phyloP scores from a whole-genome alignment of 805 yeast species.

The Clavispora asparagi region DNA sequence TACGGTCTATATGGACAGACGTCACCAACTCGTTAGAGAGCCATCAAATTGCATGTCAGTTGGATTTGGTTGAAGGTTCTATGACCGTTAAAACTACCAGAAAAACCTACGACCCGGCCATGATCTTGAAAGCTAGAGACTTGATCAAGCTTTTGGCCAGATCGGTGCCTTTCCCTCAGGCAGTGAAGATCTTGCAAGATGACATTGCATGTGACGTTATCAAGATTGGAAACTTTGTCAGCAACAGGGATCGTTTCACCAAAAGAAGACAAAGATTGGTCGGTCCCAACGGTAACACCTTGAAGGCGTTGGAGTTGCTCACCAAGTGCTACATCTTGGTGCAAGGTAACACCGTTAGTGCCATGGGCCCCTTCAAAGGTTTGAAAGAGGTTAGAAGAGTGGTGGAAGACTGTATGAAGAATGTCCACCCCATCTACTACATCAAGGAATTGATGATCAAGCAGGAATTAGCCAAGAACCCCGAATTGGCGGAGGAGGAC shows the following conservation, averaged over 20 bases:
- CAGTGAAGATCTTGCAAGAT: slow-evolving; percentile 84
- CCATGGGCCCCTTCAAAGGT: slow-evolving; percentile 95
- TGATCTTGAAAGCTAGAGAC: slow-evolving; percentile 90
- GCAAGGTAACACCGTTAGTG: slow-evolving; percentile 95
- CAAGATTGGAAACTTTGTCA: slow-evolving; percentile 84
- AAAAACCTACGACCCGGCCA: slow-evolving; percentile 93
- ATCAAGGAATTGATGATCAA: slow-evolving; percentile 97
- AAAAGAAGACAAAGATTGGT: slow-evolving; percentile 94
- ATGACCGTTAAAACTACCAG: slow-evolving; percentile 96
- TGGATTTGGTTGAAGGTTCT: slow-evolving; percentile 92
- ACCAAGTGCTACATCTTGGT: slow-evolving; percentile 95
- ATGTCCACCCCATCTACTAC: slow-evolving; percentile 95
- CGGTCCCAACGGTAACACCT: slow-evolving; percentile 95
- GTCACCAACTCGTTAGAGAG: slow-evolving; percentile 75
- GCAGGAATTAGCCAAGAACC: slow-evolving; percentile 89
- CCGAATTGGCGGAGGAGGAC: slow-evolving; percentile 91
- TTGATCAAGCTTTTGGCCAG: slow-evolving; percentile 88
- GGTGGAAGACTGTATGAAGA: slow-evolving; percentile 96
- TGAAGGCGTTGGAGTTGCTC: slow-evolving; percentile 88
- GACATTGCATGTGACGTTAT: slow-evolving; percentile 94
- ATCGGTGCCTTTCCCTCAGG: slow-evolving; percentile 96
- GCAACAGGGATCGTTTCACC: slow-evolving; percentile 88
- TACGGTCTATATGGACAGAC: slow-evolving; percentile 89
- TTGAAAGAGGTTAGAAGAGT: slow-evolving; percentile 87
- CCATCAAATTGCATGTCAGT: slow-evolving; percentile 72